Percentiles rank a stretch among this genome's conserved stretches.
Conservation (phyloP, 225 moss, liverwort and hornwort genomes). For the Physcomitrellopsis africana region DNA sequence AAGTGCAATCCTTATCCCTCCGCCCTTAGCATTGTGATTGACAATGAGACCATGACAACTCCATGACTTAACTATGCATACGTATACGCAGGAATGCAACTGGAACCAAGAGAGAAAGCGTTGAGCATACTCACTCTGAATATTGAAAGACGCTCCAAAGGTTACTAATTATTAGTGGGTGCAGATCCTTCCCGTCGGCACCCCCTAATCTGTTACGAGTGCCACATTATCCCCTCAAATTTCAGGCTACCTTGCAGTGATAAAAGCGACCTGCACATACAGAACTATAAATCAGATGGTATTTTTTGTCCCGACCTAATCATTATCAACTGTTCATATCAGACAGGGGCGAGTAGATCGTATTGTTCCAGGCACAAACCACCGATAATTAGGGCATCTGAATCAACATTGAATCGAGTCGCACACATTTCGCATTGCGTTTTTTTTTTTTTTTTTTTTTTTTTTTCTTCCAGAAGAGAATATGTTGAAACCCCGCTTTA, state of each 20-base stretch:
- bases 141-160: conserved; percentile 13
- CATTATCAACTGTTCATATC: no score
- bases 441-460: not conserved
- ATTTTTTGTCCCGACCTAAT: not conserved
- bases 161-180: conserved; percentile 10
- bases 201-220: conserved; percentile 20
- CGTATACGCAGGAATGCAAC: not conserved
- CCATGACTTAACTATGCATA: not conserved
- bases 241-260: conserved; percentile 17
- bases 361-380: not conserved
- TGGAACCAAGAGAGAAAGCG: not conserved
- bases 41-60: no score
- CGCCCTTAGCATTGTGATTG: no score
- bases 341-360: no score
- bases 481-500: not conserved
- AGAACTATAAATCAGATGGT: conserved; percentile 15
- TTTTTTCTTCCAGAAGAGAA: not conserved
- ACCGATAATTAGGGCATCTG: not conserved
- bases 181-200: conserved; percentile 17
- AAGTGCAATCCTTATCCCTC: no score
- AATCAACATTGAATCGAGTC: not conserved
- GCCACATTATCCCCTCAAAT: conserved; percentile 21
- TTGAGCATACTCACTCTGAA: conserved; percentile 25
- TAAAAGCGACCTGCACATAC: conserved; percentile 21
- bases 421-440: not conserved